Base-by-base conservation (phyloP, 352 stramenopile species). In the Phytophthora tentaculata region DNA sequence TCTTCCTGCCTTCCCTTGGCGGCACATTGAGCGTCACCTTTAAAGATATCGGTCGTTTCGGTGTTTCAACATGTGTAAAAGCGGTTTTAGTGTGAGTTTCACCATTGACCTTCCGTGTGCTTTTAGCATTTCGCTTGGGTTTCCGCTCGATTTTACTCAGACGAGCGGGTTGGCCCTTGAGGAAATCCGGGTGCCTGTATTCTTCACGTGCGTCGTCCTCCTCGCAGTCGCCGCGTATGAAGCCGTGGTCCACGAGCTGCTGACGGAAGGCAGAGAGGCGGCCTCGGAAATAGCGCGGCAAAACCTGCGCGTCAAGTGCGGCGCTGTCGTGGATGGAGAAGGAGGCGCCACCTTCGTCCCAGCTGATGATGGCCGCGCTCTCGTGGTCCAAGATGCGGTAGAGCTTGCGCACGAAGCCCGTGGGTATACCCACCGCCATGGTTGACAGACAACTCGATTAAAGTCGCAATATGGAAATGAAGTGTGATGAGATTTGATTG, bases 301-400 rank as follows among this genome's bases (percentile, higher is more conserved):
- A 74, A 20, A 94, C 58, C 9, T 62, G 49, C 24, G 76, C 79
- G 50, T 91, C 84, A n/a, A 94, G 76, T 41, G 72, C 51, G 9
- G 84, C 74, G 50, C 67, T 75, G 71, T 94, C 83, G 48, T 84
- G 77, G 58, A 94, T 83, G 26, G 80, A 89, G 69, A 94, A 94
- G 62, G 78, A 89, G n/a, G 43, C 55, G 8, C 83, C 83, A 28
- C 60, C 54, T 10, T 57, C 54, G 63, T 90, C 83, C 85, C 85
- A 94, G 32, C 52, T 47, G 59, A 94, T 80, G 65, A 94, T 81
- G 29, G 68, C 56, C 56, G 76, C 69, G 63, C 73, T 88, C 67
- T 92, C 83, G 50, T 90, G 78, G 70, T 94, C 83, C 47, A 94
- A 65, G 69, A 94, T 91, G 66, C 80, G 81, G 73, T 94, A 94